Evolutionary conservation across 805 yeast species (phyloP), one percentile per base, ranked within the genome.

Genomic region (Yamadazyma philogaea): DNA sequence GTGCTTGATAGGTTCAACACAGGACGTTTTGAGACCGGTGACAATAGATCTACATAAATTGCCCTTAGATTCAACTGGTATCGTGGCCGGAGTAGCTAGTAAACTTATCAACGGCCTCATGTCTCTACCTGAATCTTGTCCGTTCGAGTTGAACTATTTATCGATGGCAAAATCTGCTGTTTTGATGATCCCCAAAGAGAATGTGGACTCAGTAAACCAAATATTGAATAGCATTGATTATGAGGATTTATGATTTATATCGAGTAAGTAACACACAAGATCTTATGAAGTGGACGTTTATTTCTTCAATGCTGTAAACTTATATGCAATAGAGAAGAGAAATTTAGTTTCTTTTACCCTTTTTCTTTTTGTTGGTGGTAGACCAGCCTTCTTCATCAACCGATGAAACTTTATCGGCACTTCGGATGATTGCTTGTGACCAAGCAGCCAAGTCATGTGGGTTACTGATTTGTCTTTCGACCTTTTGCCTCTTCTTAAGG

Each of bases 401-500:
- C 17, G 63, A 46, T 6, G 56, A 53, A 2, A 60, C 56, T 46
- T 66, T 69, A 51, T 66, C 66, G 17, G 71, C 73, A 31, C 69
- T 62, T 37, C 60, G 63, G 27, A 69, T 63, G 40, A 85, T 68
- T 3, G 90, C 93, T 45, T 82, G 84, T 38, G 75, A 72, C 96
- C 96, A 89, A 32, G 81, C 72, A 50, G 78, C 70, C 7, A 63
- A 70, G 42, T 68, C 65, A 24, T 63, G 68, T 20, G 65, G 58
- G 15, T 18, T 34, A 14, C 35, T 16, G 43, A 64, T 44, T 45
- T 61, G 68, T 49, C 77, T 75, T 54, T 89, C 97, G 43, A 87
- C 90, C 38, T 70, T 74, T 46, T 74, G 75, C 57, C 93, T 82
- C 58, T 85, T 81, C 64, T 82, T 84, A 58, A 84, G 72, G 60